A percentile compares a stretch with the other conserved stretches of the same genome.
Conservation (phyloP, 2,329 filamentous ascomycete species). For the Talaromyces amestolkiae region DNA sequence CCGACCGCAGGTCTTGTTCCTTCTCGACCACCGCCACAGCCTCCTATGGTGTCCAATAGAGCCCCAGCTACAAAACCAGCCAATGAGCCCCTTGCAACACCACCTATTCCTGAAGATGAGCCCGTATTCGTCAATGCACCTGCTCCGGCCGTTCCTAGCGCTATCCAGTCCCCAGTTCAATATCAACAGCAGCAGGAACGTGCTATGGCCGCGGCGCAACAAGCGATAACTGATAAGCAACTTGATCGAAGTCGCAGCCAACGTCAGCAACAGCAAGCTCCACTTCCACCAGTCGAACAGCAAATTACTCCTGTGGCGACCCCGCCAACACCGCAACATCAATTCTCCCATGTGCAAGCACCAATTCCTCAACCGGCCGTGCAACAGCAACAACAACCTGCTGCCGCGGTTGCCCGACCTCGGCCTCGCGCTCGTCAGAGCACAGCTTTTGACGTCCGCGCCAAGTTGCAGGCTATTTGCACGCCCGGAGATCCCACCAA, state of each 20-base stretch:
- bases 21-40: conserved; percentile 44
- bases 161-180: conserved; percentile 42
- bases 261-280: conserved; percentile 54
- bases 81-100: conserved; percentile 56
- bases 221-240: conserved; percentile 67
- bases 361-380: conserved; percentile 24
- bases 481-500: conserved; percentile 83
- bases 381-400: conserved; percentile 31
- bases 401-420: conserved; percentile 62
- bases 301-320: conserved; percentile 10
- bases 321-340: conserved; percentile 12
- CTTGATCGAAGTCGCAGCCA: conserved; percentile 73
- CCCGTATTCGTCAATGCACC: conserved; percentile 42
- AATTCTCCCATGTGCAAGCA: conserved; percentile 12
- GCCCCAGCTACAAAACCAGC: conserved; percentile 26
- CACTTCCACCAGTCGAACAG: conserved; percentile 53
- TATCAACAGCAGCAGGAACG: conserved; percentile 75
- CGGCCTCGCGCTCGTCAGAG: conserved; percentile 77
- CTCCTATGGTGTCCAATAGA: conserved; percentile 42
- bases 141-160: conserved; percentile 24
- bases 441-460: conserved; percentile 76
- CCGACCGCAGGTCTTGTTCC: conserved; percentile 53
- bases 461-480: conserved; percentile 83
- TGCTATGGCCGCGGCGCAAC: conserved; percentile 74
- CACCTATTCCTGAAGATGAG: conserved; percentile 53